These are phyloP conservation scores for Phytopythium boreale DNA, from an alignment of 352 stramenopile species.

Conservation along the genomic window DNA sequence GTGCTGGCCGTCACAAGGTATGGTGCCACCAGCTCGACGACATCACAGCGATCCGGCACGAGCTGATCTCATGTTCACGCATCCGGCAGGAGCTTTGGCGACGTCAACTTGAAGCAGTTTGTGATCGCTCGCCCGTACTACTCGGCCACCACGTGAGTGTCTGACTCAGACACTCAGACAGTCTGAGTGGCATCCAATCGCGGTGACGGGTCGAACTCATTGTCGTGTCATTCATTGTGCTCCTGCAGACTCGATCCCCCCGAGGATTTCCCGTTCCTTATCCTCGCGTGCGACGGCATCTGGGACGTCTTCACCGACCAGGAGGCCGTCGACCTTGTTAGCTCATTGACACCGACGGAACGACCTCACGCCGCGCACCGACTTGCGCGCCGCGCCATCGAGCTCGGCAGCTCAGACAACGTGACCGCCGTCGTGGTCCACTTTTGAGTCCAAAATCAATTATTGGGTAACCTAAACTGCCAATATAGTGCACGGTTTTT, in stretches of 20 bases:
- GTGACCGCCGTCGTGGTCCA: conserved; percentile 78
- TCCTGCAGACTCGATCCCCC: conserved; percentile 36
- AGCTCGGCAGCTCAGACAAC: conserved; percentile 66
- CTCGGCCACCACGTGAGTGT: conserved; percentile 36
- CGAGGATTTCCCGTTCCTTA: conserved; percentile 56
- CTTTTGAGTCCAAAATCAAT: conserved; percentile 25
- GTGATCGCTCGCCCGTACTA: conserved; percentile 50
- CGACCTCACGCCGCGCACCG: conserved; percentile 44
- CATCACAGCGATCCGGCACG: no score
- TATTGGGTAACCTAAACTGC: no score
- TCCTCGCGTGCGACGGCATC: conserved; percentile 77
- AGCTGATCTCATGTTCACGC: background rate
- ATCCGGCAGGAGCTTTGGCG: conserved; percentile 67
- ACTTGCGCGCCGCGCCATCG: conserved; percentile 53
- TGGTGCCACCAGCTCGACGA: background rate
- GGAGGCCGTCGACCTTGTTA: conserved; percentile 66
- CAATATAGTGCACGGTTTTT: no score
- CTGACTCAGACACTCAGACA: background rate
- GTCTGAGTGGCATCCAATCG: background rate
- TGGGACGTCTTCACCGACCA: conserved; percentile 80
- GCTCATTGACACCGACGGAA: conserved; percentile 26
- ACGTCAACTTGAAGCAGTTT: conserved; percentile 70
- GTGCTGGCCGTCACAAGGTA: conserved; percentile 75
- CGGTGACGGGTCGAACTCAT: background rate
- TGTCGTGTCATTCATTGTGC: background rate